phyloP scores from a whole-genome alignment of 2,329 filamentous ascomycete genomes.

The Pyrenochaeta sp. region DNA sequence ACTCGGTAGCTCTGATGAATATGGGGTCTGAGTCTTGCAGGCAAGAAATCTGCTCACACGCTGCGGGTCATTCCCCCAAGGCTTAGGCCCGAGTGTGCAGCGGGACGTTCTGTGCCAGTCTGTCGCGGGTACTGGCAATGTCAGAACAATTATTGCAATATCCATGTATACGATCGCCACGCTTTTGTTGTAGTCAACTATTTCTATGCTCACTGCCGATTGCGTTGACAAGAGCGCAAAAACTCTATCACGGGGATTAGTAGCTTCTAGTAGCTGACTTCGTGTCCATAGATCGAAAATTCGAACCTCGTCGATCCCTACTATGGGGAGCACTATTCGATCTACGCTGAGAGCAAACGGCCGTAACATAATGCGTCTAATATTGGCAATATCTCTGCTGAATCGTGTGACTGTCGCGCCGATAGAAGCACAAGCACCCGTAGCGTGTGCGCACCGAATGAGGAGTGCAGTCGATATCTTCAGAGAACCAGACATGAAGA shows the following conservation, averaged over 20 bases:
- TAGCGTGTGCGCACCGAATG: slow-evolving; percentile 9
- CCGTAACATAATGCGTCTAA: neutral
- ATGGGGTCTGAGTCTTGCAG: neutral
- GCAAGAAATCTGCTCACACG: neutral
- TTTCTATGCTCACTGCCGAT: slow-evolving; percentile 4
- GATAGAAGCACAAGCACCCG: neutral
- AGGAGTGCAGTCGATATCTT: slow-evolving; percentile 8
- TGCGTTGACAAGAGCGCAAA: slow-evolving; percentile 17
- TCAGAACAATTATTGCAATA: neutral
- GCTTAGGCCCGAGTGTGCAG: neutral
- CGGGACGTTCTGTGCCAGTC: neutral
- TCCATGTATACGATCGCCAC: neutral
- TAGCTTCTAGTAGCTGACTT: slow-evolving; percentile 15
- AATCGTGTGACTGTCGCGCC: neutral
- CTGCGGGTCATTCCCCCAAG: neutral
- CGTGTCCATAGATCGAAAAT: slow-evolving; percentile 11
- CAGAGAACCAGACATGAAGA: slow-evolving; percentile 15
- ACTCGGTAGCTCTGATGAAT: slow-evolving; percentile 9
- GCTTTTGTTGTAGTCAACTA: slow-evolving; percentile 5
- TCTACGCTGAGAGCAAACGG: neutral
- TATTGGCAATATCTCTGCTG: neutral
- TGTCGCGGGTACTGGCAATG: neutral
- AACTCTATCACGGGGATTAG: slow-evolving; percentile 13
- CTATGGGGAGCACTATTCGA: neutral
- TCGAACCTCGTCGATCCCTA: neutral